A percentile compares a stretch with the other conserved stretches of the same genome.
These are phyloP conservation scores for Triticum turgidum DNA, from an alignment of 176 grass and related monocot species.

Conservation along the genomic window DNA sequence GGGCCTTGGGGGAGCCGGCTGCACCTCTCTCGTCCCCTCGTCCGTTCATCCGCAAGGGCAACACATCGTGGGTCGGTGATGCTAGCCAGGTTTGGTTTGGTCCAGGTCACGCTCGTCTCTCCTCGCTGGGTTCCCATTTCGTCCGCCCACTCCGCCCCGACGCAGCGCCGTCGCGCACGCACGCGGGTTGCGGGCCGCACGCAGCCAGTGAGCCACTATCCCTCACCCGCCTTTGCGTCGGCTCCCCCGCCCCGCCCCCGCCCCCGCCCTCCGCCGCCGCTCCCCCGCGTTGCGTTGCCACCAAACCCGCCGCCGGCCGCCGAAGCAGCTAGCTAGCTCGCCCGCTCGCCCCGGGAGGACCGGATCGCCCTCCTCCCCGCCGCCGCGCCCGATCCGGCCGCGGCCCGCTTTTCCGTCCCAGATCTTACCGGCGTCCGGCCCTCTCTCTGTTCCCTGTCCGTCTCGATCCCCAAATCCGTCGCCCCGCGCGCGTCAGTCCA, in stretches of 20 bases:
- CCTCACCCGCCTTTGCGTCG: not conserved
- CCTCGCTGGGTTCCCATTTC: not conserved
- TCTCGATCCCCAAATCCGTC: conserved; percentile 2
- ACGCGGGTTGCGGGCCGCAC: not conserved
- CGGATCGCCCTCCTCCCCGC: not conserved
- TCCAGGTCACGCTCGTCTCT: not conserved
- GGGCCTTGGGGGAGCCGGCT: no score
- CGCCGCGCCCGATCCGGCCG: conserved; percentile 3
- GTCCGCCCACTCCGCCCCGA: not conserved
- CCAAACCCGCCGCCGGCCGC: not conserved
- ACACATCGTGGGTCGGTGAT: not conserved
- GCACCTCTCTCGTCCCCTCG: not conserved
- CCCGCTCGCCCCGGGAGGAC: not conserved
- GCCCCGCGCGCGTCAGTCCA: not conserved
- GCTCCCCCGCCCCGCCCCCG: not conserved
- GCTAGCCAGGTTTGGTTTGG: no score
- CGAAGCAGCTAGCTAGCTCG: not conserved
- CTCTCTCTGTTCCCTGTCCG: not conserved
- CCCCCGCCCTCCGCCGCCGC: not conserved
- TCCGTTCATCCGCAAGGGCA: not conserved
- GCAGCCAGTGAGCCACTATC: not conserved
- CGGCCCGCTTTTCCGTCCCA: not conserved
- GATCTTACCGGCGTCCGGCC: not conserved
- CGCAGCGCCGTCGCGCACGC: not conserved
- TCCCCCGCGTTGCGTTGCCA: not conserved